Percentiles rank a stretch among this genome's conserved stretches.
These are phyloP conservation scores for Vitis hybrid DNA, from an alignment of 177 flowering plant genomes.

Conservation along the genomic window DNA sequence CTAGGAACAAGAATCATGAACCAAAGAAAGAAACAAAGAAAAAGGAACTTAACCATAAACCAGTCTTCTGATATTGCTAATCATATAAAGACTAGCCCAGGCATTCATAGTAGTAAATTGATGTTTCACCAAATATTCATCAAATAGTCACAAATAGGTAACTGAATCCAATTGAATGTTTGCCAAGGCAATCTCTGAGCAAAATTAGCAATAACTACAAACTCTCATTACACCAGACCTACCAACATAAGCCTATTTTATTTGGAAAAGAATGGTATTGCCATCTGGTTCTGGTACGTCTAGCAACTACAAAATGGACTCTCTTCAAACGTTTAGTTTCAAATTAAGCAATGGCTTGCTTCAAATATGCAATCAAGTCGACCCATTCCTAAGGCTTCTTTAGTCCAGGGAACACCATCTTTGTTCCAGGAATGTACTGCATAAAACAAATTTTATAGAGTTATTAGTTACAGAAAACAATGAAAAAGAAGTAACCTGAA, in stretches of 20 bases:
- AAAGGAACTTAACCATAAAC: no score
- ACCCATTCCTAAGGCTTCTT: slow-evolving; percentile 87
- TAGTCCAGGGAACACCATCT: slow-evolving; percentile 86
- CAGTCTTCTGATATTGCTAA: no score
- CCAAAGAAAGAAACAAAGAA: no score
- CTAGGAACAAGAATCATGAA: no score
- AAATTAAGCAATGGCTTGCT: slow-evolving; percentile 42
- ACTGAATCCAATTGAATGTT: background rate
- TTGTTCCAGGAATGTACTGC: slow-evolving; percentile 86
- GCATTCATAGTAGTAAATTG: background rate
- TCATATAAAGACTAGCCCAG: no score
- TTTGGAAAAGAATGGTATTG: slow-evolving; percentile 9
- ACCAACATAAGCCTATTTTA: slow-evolving; percentile 6
- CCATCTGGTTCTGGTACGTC: background rate
- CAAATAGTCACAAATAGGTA: background rate
- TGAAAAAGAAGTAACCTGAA: background rate
- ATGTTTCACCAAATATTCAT: slow-evolving; percentile 11
- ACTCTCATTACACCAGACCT: slow-evolving; percentile 3
- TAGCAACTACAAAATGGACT: background rate
- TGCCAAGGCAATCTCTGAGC: slow-evolving; percentile 14
- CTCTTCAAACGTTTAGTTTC: no score
- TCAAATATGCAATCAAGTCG: slow-evolving; percentile 71
- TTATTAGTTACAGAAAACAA: background rate
- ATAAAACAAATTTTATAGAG: background rate
- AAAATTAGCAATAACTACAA: background rate